phyloP scores from a whole-genome alignment of 139 green algal species.

The Diplosphaera chodatii region DNA sequence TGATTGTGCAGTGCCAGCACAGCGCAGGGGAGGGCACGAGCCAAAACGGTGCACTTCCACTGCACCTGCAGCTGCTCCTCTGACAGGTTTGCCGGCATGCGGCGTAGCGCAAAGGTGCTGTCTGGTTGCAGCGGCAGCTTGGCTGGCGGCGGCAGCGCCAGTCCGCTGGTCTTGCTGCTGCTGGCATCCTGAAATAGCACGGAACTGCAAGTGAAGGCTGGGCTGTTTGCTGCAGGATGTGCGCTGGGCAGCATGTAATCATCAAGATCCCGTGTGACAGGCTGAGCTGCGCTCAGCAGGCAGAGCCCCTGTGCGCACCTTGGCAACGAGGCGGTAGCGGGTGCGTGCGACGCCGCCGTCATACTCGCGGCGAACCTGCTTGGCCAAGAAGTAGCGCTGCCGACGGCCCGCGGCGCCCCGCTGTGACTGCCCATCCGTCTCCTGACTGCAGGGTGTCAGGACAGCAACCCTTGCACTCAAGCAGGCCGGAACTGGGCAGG shows the following conservation, averaged over 20 bases:
- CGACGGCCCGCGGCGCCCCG: not conserved
- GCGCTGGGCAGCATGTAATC: too few species aligned
- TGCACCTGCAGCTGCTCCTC: too few species aligned
- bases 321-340: slow-evolving; percentile 2
- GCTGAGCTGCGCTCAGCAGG: too few species aligned
- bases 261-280: too few species aligned
- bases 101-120: too few species aligned
- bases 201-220: not conserved
- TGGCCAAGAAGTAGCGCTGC: slow-evolving; percentile 34
- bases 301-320: not conserved
- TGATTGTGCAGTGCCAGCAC: too few species aligned
- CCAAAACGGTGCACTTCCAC: too few species aligned
- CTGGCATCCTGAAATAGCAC: not conserved
- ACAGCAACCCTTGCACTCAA: too few species aligned
- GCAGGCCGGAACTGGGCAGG: too few species aligned
- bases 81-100: too few species aligned
- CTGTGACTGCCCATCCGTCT: not conserved
- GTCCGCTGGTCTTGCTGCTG: not conserved
- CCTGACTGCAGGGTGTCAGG: not conserved
- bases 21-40: too few species aligned
- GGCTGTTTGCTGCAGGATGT: too few species aligned
- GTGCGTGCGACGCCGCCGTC: slow-evolving; percentile 4
- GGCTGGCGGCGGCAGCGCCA: slow-evolving; percentile 2
- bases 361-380: slow-evolving; percentile 20
- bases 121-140: slow-evolving; percentile 26